These are phyloP conservation scores for Galeopsis tetrahit DNA, from an alignment of 257 asterid species.

Conservation along the genomic window DNA sequence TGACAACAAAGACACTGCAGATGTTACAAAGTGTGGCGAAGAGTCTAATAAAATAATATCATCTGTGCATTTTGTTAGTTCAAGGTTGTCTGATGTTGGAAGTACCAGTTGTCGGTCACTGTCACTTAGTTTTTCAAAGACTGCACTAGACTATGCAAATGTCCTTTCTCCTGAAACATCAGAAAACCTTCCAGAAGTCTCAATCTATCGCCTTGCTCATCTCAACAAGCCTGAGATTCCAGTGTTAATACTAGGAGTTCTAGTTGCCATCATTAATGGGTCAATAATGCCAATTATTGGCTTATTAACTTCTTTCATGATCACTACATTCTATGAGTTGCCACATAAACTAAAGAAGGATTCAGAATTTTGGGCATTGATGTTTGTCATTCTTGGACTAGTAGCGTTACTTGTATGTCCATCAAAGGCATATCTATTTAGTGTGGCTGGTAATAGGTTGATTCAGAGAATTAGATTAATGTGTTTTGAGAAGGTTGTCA, in stretches of 20 bases:
- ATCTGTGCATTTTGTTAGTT: conserved; percentile 49
- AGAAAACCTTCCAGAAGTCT: conserved; percentile 34
- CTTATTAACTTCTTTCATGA: conserved; percentile 34
- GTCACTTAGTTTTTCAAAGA: conserved; percentile 19
- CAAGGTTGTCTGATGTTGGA: conserved; percentile 45
- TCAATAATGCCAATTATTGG: conserved; percentile 49
- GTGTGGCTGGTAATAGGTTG: conserved; percentile 51
- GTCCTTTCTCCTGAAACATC: conserved; percentile 20
- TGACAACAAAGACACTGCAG: conserved; percentile 39
- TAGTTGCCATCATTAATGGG: conserved; percentile 37
- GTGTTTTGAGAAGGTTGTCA: conserved; percentile 52
- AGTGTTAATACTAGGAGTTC: conserved; percentile 42
- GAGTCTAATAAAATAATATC: too few species aligned
- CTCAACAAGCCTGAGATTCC: conserved; percentile 57
- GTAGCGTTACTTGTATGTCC: conserved; percentile 37
- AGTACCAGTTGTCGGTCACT: conserved; percentile 41
- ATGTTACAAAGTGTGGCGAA: conserved; percentile 31
- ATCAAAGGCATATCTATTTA: conserved; percentile 36
- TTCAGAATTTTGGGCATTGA: conserved; percentile 50
- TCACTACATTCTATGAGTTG: conserved; percentile 43
- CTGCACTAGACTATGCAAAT: conserved; percentile 4
- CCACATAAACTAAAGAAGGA: conserved; percentile 46
- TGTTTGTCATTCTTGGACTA: conserved; percentile 42
- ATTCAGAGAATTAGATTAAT: conserved; percentile 47
- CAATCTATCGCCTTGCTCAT: conserved; percentile 46